These are phyloP conservation scores for Globisporangium mamillatum DNA, from an alignment of 352 stramenopile genomes.

Conservation along the genomic window DNA sequence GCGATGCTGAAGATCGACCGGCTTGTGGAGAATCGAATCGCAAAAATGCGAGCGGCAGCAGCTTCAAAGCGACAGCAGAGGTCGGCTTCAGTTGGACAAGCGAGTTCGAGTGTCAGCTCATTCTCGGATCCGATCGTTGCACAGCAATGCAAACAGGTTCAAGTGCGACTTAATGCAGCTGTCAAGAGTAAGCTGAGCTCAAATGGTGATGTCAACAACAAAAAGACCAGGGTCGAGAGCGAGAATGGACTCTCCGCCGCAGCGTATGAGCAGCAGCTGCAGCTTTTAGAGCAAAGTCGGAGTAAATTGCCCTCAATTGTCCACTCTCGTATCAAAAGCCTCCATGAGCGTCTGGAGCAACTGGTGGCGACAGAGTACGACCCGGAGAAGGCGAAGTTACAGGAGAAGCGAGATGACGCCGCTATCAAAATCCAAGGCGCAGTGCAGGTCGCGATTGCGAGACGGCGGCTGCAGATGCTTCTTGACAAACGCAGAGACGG, in stretches of 20 bases:
- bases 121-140: slow-evolving; percentile 16
- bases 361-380: slow-evolving; percentile 43
- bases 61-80: slow-evolving; percentile 27
- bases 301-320: slow-evolving; percentile 25
- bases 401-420: slow-evolving; percentile 23
- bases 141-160: slow-evolving; percentile 14
- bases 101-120: too few relatives aligned
- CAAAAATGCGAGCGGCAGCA: slow-evolving; percentile 22
- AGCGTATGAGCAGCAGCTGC: slow-evolving; percentile 29
- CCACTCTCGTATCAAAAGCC: slow-evolving; percentile 39
- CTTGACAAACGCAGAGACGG: slow-evolving; percentile 16
- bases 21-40: slow-evolving; percentile 43
- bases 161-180: slow-evolving; percentile 17
- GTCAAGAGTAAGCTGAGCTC: slow-evolving; percentile 21
- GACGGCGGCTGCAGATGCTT: slow-evolving; percentile 43
- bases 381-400: slow-evolving; percentile 20
- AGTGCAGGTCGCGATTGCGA: slow-evolving; percentile 38
- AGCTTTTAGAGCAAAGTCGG: slow-evolving; percentile 22
- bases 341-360: slow-evolving; percentile 32
- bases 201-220: neutral
- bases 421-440: slow-evolving; percentile 45
- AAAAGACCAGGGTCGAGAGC: neutral
- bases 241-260: slow-evolving; percentile 18
- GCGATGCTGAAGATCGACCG: slow-evolving; percentile 49
- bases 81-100: neutral